Evolutionary conservation across 768 basidiomycete genomes (phyloP), one percentile per base, ranked within the genome.

Genomic region (Kwoniella shandongensis): DNA sequence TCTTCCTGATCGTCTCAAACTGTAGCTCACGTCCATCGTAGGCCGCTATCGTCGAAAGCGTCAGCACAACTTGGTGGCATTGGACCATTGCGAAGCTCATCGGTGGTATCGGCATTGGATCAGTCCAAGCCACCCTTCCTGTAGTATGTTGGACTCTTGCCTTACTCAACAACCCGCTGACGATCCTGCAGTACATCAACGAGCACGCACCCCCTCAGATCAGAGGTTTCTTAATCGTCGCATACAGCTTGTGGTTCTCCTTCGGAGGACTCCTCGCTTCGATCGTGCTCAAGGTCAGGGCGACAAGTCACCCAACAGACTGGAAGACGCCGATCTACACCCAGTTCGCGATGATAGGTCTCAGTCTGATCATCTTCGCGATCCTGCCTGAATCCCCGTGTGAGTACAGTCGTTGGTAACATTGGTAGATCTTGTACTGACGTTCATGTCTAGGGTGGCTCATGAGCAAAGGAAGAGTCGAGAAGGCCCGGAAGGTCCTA

Each of bases 171-270:
- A 30, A 27, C n/a, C n/a, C n/a, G n/a, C n/a, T n/a, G n/a, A n/a
- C n/a, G n/a, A n/a, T 25, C 17, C 1, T 11, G 11, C 20, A 63
- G 62, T 69, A 61, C 52, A 65, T 70, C 61, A 62, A 59, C 41
- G 69, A 70, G 45, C 57, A 61, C 26, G 62, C 69, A 3, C 66
- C 69, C 1, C 25, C 46, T 22, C 66, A 63, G 57, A 58, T 71
- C 12, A 10, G 66, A 55, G 69, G 69, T 15, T 46, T 60, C 39
- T 42, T 71, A 4, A 53, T 71, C 51, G 61, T 63, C 20, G 41
- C 66, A 2, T 67, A 70, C 48, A 47, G 38, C 27, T 20, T 54
- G 40, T 67, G 66, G 66, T 64, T 57, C 38, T 40, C 44, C n/a
- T 32, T 67, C 13, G 66, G 66, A 20, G 53, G 54, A 6, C 57